A percentile compares a stretch with the other conserved stretches of the same genome.
Conservation (phyloP, 805 yeast species). For the Sugiyamaella chiloensis region DNA sequence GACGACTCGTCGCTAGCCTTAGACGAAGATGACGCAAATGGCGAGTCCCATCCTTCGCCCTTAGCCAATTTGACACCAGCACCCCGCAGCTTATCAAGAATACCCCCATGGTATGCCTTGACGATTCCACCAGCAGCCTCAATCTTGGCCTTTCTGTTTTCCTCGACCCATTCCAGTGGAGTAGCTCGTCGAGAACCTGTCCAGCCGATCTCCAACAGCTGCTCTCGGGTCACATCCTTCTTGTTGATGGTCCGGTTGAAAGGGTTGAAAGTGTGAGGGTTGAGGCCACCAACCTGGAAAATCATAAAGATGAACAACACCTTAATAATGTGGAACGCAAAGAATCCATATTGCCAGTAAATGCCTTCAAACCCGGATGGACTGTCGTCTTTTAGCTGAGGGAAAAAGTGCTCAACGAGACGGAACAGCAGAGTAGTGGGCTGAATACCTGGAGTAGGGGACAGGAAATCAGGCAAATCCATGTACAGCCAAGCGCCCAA, state of each 20-base stretch:
- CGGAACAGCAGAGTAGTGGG: conserved; percentile 57
- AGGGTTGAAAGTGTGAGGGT: conserved; percentile 63
- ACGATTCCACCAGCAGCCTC: conserved; percentile 65
- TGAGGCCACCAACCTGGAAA: conserved; percentile 68
- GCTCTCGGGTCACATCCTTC: conserved; percentile 43
- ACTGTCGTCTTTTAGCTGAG: conserved; percentile 47
- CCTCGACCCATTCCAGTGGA: conserved; percentile 65
- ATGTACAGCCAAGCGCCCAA: conserved; percentile 76
- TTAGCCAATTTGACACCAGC: conserved; percentile 61
- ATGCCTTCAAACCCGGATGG: conserved; percentile 40
- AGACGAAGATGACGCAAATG: conserved; percentile 16
- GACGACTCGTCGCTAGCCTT: conserved; percentile 15
- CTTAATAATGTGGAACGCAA: conserved; percentile 69
- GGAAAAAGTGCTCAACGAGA: conserved; percentile 36
- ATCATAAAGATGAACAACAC: conserved; percentile 51
- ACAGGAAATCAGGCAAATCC: conserved; percentile 82
- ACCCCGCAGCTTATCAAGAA: conserved; percentile 52
- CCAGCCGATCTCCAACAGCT: conserved; percentile 70
- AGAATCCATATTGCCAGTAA: conserved; percentile 58
- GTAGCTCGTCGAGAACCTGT: conserved; percentile 83
- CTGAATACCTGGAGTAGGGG: conserved; percentile 91
- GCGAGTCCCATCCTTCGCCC: conserved; percentile 72
- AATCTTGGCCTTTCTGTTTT: conserved; percentile 61
- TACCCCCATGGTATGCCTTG: conserved; percentile 70
- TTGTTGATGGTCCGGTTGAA: conserved; percentile 16